Evolutionary conservation across 2,329 filamentous ascomycete genomes (phyloP), one percentile per base, ranked within the genome.

Genomic region (Myriosclerotinia duriaeana): DNA sequence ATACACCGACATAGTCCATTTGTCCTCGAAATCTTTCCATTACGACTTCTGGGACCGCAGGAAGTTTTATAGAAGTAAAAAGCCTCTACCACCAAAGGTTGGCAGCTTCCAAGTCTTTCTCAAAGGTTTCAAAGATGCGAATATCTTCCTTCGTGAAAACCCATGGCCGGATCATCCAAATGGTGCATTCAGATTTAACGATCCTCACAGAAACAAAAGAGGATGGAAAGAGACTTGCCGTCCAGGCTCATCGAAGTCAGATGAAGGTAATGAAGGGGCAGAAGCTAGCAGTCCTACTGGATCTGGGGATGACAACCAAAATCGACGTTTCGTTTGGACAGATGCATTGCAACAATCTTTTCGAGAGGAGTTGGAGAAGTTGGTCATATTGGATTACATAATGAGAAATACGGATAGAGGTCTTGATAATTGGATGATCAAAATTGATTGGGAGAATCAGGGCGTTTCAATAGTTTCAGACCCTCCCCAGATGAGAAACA

Each of bases 351-450:
- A 98, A 76, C 92, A 96, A 77, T 90, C 92, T 0, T 97, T 99
- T 76, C 84, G 95, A 48, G 95, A 99, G 78, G 91, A 98, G 79
- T 83, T 99, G 58, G 95, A 99, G 79, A 98, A 97, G 78, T 83
- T 99, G 9, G 96, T 99, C 30, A 96, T 99, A 74, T 79, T 99
- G 71, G 95, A 99, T 79, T 99, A 99, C 77, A 96, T 99, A 70
- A 99, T 99, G 95, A 87, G 95, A 67, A 99, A 99, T 76, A 99
- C 95, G 1, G 95, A 99, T 77, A 87, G 95, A 79, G 95, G 95
- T 1, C 82, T 97, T 66, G 95, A 99, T 77, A 99, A 99, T 74
- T 99, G 95, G 95, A 99, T 99, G 95, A 93, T 99, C 76, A 95
- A 92, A 78, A 91, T 99, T 42, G 93, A 99, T 77, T 92, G 88